Percentiles rank a stretch among this genome's conserved stretches.
Conservation (phyloP, 441 rosid genomes). For the Aleurites moluccanus region DNA sequence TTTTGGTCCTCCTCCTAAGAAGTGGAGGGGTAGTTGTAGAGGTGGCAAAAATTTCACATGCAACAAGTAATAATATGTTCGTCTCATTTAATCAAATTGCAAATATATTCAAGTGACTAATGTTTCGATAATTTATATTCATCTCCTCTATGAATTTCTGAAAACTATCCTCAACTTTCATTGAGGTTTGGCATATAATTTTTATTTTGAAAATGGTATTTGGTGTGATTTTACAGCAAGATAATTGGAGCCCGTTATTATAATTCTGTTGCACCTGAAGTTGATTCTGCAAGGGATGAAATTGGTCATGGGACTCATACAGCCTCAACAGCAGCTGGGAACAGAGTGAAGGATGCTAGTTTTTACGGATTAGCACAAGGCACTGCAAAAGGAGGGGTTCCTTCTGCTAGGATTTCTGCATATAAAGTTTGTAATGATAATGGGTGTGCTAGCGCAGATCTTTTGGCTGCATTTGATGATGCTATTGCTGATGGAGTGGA, state of each 20-base stretch:
- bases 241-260: constrained; percentile 51
- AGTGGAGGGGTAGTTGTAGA: constrained; percentile 55
- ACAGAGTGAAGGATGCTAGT: constrained; percentile 17
- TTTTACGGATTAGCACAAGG: constrained; percentile 32
- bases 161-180: too few relatives aligned
- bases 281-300: constrained; percentile 27
- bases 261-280: neutral
- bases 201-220: neutral
- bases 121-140: neutral
- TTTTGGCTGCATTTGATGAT: constrained; percentile 35
- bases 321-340: constrained; percentile 37
- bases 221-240: constrained; percentile 13
- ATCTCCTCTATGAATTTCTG: too few relatives aligned
- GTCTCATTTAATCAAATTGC: neutral
- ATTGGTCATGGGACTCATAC: constrained; percentile 34
- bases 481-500: constrained; percentile 37
- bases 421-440: constrained; percentile 6
- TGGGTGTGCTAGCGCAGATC: neutral
- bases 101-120: too few relatives aligned
- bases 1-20: constrained; percentile 51
- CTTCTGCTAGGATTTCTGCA: constrained; percentile 26
- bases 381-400: constrained; percentile 29
- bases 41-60: constrained; percentile 54
- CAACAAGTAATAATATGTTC: constrained; percentile 45
- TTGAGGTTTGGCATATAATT: neutral